Base-by-base conservation (phyloP, 2,329 filamentous ascomycete species). In the Scopulariopsis brevicaulis region DNA sequence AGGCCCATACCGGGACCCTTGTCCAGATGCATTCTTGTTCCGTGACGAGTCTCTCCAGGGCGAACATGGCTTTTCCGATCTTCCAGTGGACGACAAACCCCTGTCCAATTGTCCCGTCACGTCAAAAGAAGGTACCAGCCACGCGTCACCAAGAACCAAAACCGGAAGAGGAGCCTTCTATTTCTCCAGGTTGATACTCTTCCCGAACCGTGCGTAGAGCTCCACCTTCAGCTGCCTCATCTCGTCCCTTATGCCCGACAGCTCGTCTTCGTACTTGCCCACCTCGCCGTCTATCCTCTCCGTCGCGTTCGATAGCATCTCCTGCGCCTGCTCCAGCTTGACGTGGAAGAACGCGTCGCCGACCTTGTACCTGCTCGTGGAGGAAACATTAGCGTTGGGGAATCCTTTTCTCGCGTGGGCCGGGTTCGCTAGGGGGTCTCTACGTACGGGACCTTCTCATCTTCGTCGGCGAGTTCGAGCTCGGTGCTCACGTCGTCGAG, bases 321-420 rank as follows among this genome's bases (percentile, higher is more conserved):
- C 86, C 68, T 96, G 90, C 2, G 94, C 94, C 69, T 96, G 87
- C 54, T 86, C 75, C 18, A 96, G 81, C 10, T 88, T 86, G 56
- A 99, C 75, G 60, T 90, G 88, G 71, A 97, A 89, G 75, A 97
- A 99, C 6, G 91, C 89, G 71, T 97, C 94, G 63, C 94, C 94
- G 59, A 99, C 90, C 74, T 96, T 96, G 78, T 97, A 97, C 59
- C 92, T 96, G 69, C 35, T 20, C 28, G 56, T 20, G 35, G 50
- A n/a, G n/a, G 50, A 18, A 43, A n/a, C 66, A 63, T 60, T 56
- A 61, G 50, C 57, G 52, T 56, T 35, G 40, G 40, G 40, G 56
- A 24, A 18, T 59, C 3, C 15, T 24, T 5, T 48, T 12, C 43
- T 24, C 28, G 46, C 20, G 18, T 56, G 22, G 50, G 35, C 48